Base-by-base conservation (phyloP, 1,139 yeast genomes). In the Pichia sp. region DNA sequence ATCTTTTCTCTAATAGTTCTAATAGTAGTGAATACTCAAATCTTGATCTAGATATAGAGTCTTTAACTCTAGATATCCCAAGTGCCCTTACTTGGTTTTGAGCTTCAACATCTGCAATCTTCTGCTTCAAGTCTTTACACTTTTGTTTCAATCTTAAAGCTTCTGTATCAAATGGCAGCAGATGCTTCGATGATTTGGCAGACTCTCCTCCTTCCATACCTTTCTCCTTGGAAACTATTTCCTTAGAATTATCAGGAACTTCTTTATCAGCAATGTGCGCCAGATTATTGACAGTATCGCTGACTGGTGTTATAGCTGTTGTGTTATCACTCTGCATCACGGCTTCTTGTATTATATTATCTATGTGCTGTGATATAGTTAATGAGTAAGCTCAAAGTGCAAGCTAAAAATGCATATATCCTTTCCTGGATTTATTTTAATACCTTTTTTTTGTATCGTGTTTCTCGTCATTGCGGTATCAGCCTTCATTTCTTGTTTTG, bases 1-100 rank as follows among this genome's bases (percentile, higher is more conserved):
- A 71, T 43, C 79, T 68, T 8, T 70, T 71, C 56, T 89, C 96
- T 34, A 91, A 71, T 49, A 86, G 71, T 56, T 91, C 96, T 38
- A 89, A 63, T 38, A 91, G 64, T 23, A 89, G 68, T 1, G 89
- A 76, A 54, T 93, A 82, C 58, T 91, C 97, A 33, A 88, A 69
- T 45, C 95, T 74, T 40, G 85, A 67, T 49, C 97, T 68, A 51
- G 89, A 79, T 26, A 89, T 79, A 6, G 89, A 76, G 19, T 79
- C 72, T 52, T 84, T 79, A 8, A 95, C 81, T 53, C 96, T 74
- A 15, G 83, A 74, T 30, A 91, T 76, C 1, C 95, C 88, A 31
- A 88, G 65, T 0, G 89, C 74, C 40, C 88, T 77, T 8, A 79
- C 66, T 56, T 86, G 94, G 60, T 91, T 93, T 57, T 78, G 78